Base-by-base conservation (phyloP, 139 green algal genomes). In the Chlorella vulgaris region DNA sequence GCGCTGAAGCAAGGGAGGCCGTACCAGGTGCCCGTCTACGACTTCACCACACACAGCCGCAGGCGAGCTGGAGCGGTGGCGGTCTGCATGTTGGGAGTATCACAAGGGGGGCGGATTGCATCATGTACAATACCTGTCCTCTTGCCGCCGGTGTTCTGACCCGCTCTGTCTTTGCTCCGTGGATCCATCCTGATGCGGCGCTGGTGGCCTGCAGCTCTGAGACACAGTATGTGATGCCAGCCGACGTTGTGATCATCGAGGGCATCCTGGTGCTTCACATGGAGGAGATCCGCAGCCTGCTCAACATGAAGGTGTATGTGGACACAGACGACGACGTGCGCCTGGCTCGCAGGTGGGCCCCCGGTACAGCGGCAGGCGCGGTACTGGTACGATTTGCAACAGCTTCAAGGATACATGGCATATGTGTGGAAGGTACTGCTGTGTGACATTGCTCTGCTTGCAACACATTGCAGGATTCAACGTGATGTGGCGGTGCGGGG, bases 221-320 rank as follows among this genome's bases (percentile, higher is more conserved):
- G 47, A 91, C 83, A 18, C 89, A 87, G 15, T 74, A 78, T 6
- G 87, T 97, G n/a, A 85, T 96, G n/a, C 91, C 93, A 0, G 96
- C 93, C 29, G 94, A 98, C 69, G 96, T 99, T 58, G 90, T 99
- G 42, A 95, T 99, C 65, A 84, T 99, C 4, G 96, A 99, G 84
- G 96, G 96, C 83, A 99, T 99, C 86, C 86, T 99, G 73, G 94
- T 98, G 78, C 89, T 99, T 69, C 90, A 96, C 83, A 95, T 97
- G 81, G 80, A 90, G 76, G 81, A 91, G 33, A 77, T 99, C 28
- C 85, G 95, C 6, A 66, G 84, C 4, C 71, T 94, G 88, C 90
- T 97, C 55, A 97, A 98, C 88, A 98, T 99, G 96, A 98, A 97
- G 88, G 83, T 94, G 22, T 95, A 89, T 78, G 91, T 95, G 38